Base-by-base conservation (phyloP, 345 rosid genomes). In the Turritis glabra region DNA sequence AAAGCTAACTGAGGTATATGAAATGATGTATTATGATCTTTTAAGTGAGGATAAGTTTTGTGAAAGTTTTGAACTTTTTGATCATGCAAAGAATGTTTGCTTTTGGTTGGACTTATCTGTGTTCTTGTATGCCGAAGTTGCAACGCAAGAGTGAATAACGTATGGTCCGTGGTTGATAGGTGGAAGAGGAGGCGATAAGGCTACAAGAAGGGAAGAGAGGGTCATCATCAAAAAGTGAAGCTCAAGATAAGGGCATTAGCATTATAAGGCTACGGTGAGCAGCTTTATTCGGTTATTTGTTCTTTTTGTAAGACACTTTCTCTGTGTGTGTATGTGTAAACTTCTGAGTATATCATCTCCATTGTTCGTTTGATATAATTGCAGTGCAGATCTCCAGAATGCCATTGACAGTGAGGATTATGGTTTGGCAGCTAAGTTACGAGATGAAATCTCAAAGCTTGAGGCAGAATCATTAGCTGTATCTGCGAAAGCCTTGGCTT, bases 391-490 rank as follows among this genome's bases (percentile, higher is more conserved):
- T 72, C 83, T 91, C 73, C 96, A 90, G 79, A 94, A 77, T 48
- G 97, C 97, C 22, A 77, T 94, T 76, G 92, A 87, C 80, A 80
- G 77, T 51, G 97, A 91, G 80, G 83, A 89, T 78, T 91, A 94
- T 77, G 83, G 85, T 67, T 63, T 83, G 79, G 97, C 97, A 57
- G 93, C 96, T 80, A 80, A 78, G 77, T 47, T 94, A 46, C 79
- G 95, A 53, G 96, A 91, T 79, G 85, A 82, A 52, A 90, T 90
- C 76, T 88, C 90, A 53, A 85, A 84, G 79, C 75, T 91, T 32
- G 98, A 94, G 81, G 88, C 93, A 64, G 96, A 91, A 62, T 88
- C 98, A 35, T 76, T 91, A 76, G 94, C 91, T 80, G 96, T 84
- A 33, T 87, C 97, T 64, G 96, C 93, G 10, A 88, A 82, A 83